phyloP scores from a whole-genome alignment of 116 monocot species.

The Dioscorea cayenensis region DNA sequence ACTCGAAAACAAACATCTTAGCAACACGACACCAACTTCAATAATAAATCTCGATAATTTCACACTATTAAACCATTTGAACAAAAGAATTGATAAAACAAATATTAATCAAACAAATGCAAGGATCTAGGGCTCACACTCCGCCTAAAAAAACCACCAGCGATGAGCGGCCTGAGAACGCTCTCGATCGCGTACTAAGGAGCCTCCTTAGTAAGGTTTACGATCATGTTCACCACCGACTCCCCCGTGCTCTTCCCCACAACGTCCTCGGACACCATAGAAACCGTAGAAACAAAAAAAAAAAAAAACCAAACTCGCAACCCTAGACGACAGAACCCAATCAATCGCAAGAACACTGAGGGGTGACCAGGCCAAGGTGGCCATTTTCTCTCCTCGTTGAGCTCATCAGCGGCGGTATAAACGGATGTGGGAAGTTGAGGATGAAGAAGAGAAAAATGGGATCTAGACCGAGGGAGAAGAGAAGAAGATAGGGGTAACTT shows the following conservation, averaged over 20 bases:
- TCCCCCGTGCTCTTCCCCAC: conserved; percentile 81
- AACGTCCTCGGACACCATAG: conserved; percentile 94
- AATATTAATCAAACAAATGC: neutral
- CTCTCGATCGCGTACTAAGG: conserved; percentile 66
- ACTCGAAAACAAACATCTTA: no score
- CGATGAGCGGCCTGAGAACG: conserved; percentile 89
- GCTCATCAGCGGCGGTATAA: neutral
- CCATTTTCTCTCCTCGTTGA: neutral
- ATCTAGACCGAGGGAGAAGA: no score
- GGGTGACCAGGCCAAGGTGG: neutral
- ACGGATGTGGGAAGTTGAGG: neutral
- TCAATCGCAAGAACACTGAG: neutral
- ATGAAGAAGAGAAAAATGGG: no score
- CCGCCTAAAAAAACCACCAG: conserved; percentile 97
- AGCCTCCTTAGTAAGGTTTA: conserved; percentile 93
- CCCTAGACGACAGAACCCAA: neutral
- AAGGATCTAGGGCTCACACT: conserved; percentile 50
- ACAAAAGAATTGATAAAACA: neutral
- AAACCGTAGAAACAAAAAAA: neutral
- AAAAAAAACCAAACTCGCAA: neutral
- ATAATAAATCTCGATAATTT: no score
- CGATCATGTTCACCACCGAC: conserved; percentile 88
- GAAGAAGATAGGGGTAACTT: no score
- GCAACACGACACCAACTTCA: no score
- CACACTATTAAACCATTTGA: no score